Percentiles rank a stretch among this genome's conserved stretches.
Evolutionary conservation across 139 green algal species (phyloP).

Genomic region (Desmodesmus armatus): DNA sequence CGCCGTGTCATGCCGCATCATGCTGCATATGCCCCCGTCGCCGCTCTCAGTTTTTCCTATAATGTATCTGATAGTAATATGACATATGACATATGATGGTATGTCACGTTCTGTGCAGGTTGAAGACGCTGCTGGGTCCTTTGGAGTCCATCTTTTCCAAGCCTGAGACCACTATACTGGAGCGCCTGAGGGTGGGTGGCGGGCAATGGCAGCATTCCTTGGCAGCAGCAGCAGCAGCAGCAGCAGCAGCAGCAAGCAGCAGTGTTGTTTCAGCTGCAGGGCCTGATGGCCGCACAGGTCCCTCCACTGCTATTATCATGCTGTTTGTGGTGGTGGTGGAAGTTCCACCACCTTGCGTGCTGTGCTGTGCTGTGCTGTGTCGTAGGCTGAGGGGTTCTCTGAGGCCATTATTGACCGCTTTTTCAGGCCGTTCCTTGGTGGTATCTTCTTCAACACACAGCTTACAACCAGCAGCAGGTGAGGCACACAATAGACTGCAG

Average conservation of each 20-base stretch:
- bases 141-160: slow-evolving; percentile 70
- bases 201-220: background rate
- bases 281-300: background rate
- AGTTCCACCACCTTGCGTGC: too few relatives aligned
- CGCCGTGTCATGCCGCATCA: too few relatives aligned
- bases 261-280: slow-evolving; percentile 26
- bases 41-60: too few relatives aligned
- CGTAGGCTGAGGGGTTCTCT: slow-evolving; percentile 86
- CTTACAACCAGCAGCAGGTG: slow-evolving; percentile 71
- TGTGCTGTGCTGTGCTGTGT: background rate
- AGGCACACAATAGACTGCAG: too few relatives aligned
- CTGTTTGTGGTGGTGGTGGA: too few relatives aligned
- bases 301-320: too few relatives aligned
- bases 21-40: too few relatives aligned
- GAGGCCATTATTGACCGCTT: slow-evolving; percentile 91
- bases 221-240: slow-evolving; percentile 8
- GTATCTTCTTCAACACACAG: slow-evolving; percentile 97
- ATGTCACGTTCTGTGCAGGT: too few relatives aligned
- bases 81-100: too few relatives aligned
- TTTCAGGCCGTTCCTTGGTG: slow-evolving; percentile 97
- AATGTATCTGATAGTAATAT: too few relatives aligned
- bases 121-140: slow-evolving; percentile 70
- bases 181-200: slow-evolving; percentile 67
- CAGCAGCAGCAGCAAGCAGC: background rate
- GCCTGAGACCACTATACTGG: slow-evolving; percentile 80